Base-by-base conservation (phyloP, 352 stramenopile genomes). In the Globisporangium orthogonon region DNA sequence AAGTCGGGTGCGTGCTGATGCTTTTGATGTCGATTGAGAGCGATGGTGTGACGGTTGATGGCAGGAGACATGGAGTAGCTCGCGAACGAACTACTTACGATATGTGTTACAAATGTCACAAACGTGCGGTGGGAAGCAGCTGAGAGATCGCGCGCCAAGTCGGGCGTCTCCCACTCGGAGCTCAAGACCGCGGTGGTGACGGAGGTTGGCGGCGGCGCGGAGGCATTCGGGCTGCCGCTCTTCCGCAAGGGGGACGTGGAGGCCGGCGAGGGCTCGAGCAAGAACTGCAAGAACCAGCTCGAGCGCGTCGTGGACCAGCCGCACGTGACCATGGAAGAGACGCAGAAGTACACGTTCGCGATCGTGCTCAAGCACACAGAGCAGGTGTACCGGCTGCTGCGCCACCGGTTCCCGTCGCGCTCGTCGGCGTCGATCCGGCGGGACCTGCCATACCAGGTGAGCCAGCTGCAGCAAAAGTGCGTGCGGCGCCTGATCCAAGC, bases 271-370 rank as follows among this genome's bases (percentile, higher is more conserved):
- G 45, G 35, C 50, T 57, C 7, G 39, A 68, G 30, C 58, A 67
- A 33, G 52, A 65, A 73, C 35, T 61, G 69, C 30, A 60, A 55
- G 18, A n/a, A 4, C 18, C 30, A 68, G 7, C 28, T 72, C 28
- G 39, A 79, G 37, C 73, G 68, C 41, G 55, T 75, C 14, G 62
- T 68, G 14, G 71, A 73, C 7, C 66, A 73, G 0, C 74, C 83
- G 3, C 83, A 92, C 45, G 72, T 92, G 54, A 88, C 80, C 1
- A 90, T 95, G 41, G 78, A 95, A 37, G 85, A 95, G 65, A 74
- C 81, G 50, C 85, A 95, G 52, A 92, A 92, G 68, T 95, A 95
- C 63, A 95, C 85, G 33, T 95, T 95, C 60, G 83, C 85, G 3
- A 77, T 95, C 46, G 74, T 95, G n/a, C 63, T 95, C 2, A 82